Evolutionary conservation across 768 basidiomycete genomes (phyloP), one percentile per base, ranked within the genome.

Genomic region (Mycena belliarum): DNA sequence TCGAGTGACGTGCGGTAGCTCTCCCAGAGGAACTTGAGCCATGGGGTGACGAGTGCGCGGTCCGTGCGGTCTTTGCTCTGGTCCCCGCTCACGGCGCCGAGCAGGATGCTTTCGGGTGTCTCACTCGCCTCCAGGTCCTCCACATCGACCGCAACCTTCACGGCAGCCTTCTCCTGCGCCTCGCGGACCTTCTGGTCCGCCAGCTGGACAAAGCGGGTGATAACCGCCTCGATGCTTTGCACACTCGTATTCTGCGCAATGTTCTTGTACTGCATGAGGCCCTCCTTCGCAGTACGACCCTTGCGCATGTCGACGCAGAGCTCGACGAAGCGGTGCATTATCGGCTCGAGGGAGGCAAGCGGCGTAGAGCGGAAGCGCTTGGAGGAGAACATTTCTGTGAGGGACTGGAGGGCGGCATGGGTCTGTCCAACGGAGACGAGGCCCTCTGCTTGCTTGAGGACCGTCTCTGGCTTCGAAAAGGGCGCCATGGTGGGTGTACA

Each of bases 1-100:
- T 98, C 96, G 40, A 99, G 78, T 1, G 91, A 93, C 20, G 93
- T 97, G 55, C 96, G 87, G 70, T 98, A 98, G 65, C 92, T 93
- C 79, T 98, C 96, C 95, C 95, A 98, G n/a, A 95, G 81, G 73
- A 98, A 97, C 70, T 95, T 95, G 69, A 98, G 88, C 88, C 95
- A 97, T 0, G 96, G 96, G 0, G 94, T 97, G 62, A 99, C 94
- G 49, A 98, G 82, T 8, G 94, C 91, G 44, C 96, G 78, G 74
- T 98, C 95, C 28, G 94, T 97, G 65, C 96, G 79, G 73, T 98
- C 95, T 76, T 91, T 91, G 77, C 83, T 95, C 75, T 94, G 91
- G 69, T 82, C 81, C 51, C 94, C 93, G 66, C 90, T 89, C 60
- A 98, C 93, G 15, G 93, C 93, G 47, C 91, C 90, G 20, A 96